Conservation (phyloP, 1,284 basidiomycete species). For the Rhodotorula sp. region DNA sequence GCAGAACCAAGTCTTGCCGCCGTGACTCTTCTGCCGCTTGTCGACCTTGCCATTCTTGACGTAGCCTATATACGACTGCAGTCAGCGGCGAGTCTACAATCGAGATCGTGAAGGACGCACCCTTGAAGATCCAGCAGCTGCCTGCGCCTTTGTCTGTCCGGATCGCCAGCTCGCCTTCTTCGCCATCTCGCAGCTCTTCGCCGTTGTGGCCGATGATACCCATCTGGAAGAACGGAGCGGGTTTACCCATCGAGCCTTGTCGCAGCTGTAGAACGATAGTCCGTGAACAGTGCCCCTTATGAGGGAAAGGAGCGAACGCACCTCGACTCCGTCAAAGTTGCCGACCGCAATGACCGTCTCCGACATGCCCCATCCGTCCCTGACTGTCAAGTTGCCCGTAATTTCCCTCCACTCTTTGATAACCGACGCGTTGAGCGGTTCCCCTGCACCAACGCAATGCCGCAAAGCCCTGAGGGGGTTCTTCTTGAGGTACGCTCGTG, state of each 20-base stretch:
- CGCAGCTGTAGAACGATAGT: no score
- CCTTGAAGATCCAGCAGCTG: slow-evolving; percentile 36
- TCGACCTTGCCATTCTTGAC: slow-evolving; percentile 40
- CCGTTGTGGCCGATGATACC: slow-evolving; percentile 30
- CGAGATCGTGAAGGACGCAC: slow-evolving; percentile 4
- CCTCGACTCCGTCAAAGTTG: slow-evolving; percentile 25
- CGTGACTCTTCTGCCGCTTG: slow-evolving; percentile 14
- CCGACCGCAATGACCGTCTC: slow-evolving; percentile 32
- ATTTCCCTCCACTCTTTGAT: slow-evolving; percentile 26
- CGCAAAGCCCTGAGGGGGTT: slow-evolving; percentile 18
- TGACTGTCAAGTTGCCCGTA: slow-evolving; percentile 23
- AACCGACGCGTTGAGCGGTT: slow-evolving; percentile 36
- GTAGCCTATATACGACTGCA: slow-evolving; percentile 17
- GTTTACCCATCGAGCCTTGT: slow-evolving; percentile 36
- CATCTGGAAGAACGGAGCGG: slow-evolving; percentile 27
- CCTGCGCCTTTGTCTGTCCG: slow-evolving; percentile 31
- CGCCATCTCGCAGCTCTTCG: slow-evolving; percentile 13
- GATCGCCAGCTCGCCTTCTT: slow-evolving; percentile 36
- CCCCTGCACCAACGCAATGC: slow-evolving; percentile 36
- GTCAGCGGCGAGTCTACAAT: not conserved
- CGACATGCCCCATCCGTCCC: slow-evolving; percentile 34
- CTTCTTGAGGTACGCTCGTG: slow-evolving; percentile 2
- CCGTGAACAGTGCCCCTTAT: no score
- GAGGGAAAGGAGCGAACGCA: not conserved
- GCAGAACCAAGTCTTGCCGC: slow-evolving; percentile 37